Evolutionary conservation across 331 rosid species (phyloP), one percentile per base, ranked within the genome.

Genomic region (Ulmus americana): DNA sequence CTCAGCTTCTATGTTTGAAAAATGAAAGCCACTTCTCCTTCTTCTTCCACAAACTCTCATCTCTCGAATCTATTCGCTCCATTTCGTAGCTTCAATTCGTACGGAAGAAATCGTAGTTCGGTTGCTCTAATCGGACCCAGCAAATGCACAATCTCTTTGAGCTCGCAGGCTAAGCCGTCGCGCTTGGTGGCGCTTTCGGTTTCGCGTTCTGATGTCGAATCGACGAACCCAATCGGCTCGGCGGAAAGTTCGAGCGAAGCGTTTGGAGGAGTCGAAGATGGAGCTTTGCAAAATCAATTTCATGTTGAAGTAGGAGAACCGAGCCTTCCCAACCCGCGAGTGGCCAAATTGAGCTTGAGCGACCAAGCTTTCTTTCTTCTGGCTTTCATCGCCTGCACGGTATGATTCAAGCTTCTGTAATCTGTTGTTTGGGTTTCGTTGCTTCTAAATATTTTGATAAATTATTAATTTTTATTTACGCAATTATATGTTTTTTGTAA

Each of bases 281-380:
- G 69, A 1, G 45, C 28, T 13, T 55, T 74, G 42, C 82, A 70
- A 2, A 45, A 70, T 8, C n/a, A 48, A 55, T 77, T 79, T 76
- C 71, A 58, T 35, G 73, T 65, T 47, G 81, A 72, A 54, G 62
- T 85, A 35, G 77, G 85, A 55, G 82, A 18, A 78, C 90, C 91
- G 12, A 72, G 65, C 46, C 16, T 73, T 66, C 70, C 79, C 4
- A 46, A 22, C 68, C 75, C 68, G 49, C 72, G 79, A 7, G 7
- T 74, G 13, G 65, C 82, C 63, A 89, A 76, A 11, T 65, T 87
- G 72, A 84, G 76, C 82, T 74, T 85, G 62, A 74, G 69, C 70
- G 85, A 94, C 55, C 85, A 85, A 84, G 91, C 88, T 73, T 94
- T 87, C 88, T 84, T 87, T 55, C 87, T 94, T 65, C 51, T 89